Percentiles rank a stretch among this genome's conserved stretches.
phyloP scores from a whole-genome alignment of 495 filamentous ascomycete species.

The Astrothelium macrocarpum region DNA sequence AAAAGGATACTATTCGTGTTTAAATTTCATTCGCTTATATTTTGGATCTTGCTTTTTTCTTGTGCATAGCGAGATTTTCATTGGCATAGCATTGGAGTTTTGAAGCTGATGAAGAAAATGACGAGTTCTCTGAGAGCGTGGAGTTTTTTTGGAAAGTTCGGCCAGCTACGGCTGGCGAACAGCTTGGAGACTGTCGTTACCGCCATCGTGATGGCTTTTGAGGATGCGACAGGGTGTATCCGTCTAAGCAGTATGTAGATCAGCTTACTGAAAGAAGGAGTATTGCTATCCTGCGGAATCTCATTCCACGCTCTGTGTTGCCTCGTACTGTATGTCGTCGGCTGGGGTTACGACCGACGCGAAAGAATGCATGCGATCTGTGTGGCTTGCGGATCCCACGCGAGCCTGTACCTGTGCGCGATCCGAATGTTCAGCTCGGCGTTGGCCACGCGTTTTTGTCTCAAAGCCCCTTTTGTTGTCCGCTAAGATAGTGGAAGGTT shows the following conservation, averaged over 20 bases:
- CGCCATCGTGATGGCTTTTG: neutral
- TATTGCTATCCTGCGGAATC: neutral
- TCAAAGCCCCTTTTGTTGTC: neutral
- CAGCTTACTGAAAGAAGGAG: neutral
- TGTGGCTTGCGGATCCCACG: neutral
- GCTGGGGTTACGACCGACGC: neutral
- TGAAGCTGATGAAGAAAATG: neutral
- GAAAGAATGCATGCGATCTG: neutral
- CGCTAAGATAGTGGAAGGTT: neutral
- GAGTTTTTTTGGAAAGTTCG: neutral
- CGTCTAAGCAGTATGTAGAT: neutral
- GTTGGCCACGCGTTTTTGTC: neutral
- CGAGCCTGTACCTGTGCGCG: neutral
- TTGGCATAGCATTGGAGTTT: conserved; percentile 2
- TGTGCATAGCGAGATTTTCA: neutral
- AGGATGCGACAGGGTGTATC: neutral
- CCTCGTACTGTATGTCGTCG: too few relatives aligned
- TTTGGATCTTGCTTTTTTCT: neutral
- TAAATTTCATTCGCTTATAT: neutral
- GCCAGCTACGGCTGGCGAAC: neutral
- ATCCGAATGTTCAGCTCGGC: neutral
- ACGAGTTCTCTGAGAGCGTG: neutral
- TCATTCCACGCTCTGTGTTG: neutral
- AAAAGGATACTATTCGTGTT: neutral
- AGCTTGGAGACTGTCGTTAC: neutral